Base-by-base conservation (phyloP, 441 rosid species). In the Hura crepitans region DNA sequence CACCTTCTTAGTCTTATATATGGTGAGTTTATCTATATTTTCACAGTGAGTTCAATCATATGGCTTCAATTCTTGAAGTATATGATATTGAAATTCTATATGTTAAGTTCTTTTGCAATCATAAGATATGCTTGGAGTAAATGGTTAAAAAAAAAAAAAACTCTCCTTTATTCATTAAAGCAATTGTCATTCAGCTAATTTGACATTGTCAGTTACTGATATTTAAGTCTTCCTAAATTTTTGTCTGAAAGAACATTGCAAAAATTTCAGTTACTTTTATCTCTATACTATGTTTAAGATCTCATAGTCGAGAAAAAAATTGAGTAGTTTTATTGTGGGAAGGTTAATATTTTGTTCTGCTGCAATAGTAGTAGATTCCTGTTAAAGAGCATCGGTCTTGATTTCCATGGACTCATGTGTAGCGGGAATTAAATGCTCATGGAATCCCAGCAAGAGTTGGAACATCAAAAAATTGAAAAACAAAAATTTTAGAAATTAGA, bases 261-360 rank as follows among this genome's bases (percentile, higher is more conserved):
- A 23, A 62, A 39, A 62, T 39, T 22, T 35, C 6, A 62, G 27
- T 20, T 49, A 17, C 49, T 62, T 62, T 7, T 14, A 62, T 25
- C 4, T 49, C 47, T 20, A 1, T 35, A 22, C 20, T 66, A 15
- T 53, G 18, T 35, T 51, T 66, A 22, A 53, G 70, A 66, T 53
- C 15, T 13, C 13, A 25, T 37, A 5, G 47, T 54, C 20, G 42
- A 53, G 31, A 15, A 12, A 23, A 39, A 22, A 22, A 5, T 23
- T 22, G 66, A 62, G 20, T 62, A 6, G 25, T 25, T 27, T 15
- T 18, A 43, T 33, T 15, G 14, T 43, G 27, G 56, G 13, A 65
- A 47, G 25, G 31, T n/a, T 53, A 66, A n/a, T 66, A 22, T 51
- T 66, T 51, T 35, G 18, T 51, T 15, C 35, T 53, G 43, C 23